Percentiles rank a stretch among this genome's conserved stretches.
These are phyloP conservation scores for Ceratocystis variospora DNA, from an alignment of 2,329 filamentous ascomycete genomes.

Conservation along the genomic window DNA sequence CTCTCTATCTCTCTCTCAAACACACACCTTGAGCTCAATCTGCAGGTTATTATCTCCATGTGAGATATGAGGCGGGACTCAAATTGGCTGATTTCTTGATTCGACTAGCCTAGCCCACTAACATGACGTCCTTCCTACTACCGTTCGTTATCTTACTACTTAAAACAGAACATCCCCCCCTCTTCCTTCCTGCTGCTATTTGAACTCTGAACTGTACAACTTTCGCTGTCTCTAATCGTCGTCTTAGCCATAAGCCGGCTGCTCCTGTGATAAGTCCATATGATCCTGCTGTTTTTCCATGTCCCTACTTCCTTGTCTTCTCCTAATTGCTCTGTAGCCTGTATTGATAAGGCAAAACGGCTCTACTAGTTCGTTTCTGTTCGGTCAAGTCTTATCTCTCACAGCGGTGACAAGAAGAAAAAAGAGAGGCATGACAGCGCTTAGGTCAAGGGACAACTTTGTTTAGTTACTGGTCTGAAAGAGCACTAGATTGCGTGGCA, in stretches of 20 bases:
- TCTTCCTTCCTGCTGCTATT: neutral
- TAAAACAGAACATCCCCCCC: neutral
- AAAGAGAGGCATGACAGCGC: neutral
- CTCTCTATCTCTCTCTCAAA: too few relatives aligned
- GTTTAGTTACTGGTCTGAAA: neutral
- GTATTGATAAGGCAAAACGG: neutral
- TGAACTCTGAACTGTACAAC: neutral
- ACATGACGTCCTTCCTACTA: neutral
- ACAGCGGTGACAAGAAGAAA: neutral
- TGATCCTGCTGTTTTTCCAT: too few relatives aligned
- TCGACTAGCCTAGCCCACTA: neutral
- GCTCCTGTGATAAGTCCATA: too few relatives aligned
- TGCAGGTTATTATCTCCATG: neutral
- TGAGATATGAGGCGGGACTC: neutral
- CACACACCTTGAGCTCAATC: neutral
- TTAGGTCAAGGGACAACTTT: neutral
- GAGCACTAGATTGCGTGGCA: neutral
- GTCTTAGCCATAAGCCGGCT: neutral
- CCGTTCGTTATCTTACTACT: neutral
- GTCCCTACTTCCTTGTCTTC: too few relatives aligned
- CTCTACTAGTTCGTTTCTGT: neutral
- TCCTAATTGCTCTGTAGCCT: too few relatives aligned
- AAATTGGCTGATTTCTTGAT: neutral
- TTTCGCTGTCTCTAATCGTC: neutral
- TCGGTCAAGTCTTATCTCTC: constrained; percentile 6